Conservation (phyloP, 805 yeast genomes). For the Candida methanosorbosa region DNA sequence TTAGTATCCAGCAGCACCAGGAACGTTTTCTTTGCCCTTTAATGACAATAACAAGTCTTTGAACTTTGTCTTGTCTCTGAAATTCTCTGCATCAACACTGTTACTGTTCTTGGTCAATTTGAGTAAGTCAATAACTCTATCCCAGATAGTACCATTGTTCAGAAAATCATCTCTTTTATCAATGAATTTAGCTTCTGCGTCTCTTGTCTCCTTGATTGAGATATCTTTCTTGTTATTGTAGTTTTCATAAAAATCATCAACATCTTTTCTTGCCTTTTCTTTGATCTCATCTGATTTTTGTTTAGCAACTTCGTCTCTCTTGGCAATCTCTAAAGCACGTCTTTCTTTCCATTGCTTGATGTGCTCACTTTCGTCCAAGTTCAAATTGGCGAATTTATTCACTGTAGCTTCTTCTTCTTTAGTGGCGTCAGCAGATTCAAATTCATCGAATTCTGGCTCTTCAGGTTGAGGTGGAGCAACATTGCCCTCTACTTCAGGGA, state of each 20-base stretch:
- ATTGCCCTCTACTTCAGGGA: constrained; percentile 45
- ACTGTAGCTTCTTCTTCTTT: constrained; percentile 37
- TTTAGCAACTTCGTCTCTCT: constrained; percentile 66
- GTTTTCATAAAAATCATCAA: constrained; percentile 88
- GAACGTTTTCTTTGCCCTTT: constrained; percentile 45
- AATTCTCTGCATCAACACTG: constrained; percentile 20
- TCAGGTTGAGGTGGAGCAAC: constrained; percentile 6
- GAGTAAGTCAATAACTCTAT: constrained; percentile 41
- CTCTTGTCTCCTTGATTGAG: constrained; percentile 50
- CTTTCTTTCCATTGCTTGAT: constrained; percentile 75
- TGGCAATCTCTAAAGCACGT: constrained; percentile 66
- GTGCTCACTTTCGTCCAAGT: constrained; percentile 46
- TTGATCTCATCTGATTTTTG: constrained; percentile 59
- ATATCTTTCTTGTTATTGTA: constrained; percentile 79
- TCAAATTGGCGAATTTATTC: constrained; percentile 27
- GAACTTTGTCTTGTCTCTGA: constrained; percentile 46
- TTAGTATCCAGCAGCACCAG: constrained; percentile 49
- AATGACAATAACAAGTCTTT: constrained; percentile 41
- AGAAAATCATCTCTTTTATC: constrained; percentile 64
- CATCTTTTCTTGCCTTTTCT: constrained; percentile 68
- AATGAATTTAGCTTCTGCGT: constrained; percentile 64
- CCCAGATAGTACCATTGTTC: constrained; percentile 45
- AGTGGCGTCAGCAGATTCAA: constrained; percentile 7
- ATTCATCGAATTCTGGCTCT: constrained; percentile 4
- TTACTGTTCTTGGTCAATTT: constrained; percentile 25